Evolutionary conservation across 805 yeast species (phyloP).

Genomic region (Tetrapisispora taiwanensis): DNA sequence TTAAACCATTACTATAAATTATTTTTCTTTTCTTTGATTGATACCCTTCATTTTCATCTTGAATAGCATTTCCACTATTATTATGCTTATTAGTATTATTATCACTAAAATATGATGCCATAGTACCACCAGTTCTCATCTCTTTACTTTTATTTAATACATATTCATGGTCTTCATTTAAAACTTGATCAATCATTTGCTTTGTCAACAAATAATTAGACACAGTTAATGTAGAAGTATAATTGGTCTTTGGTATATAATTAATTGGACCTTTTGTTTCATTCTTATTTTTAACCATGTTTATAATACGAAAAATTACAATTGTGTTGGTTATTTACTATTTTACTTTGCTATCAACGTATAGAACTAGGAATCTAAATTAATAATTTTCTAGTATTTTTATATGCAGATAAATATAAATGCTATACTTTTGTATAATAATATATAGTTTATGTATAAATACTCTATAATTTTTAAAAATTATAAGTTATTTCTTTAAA

Average conservation of each 20-base stretch:
- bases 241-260: conserved; percentile 21
- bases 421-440: too few species aligned
- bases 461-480: too few species aligned
- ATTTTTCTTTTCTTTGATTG: neutral
- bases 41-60: too few species aligned
- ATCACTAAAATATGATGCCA: conserved; percentile 14
- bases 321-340: too few species aligned
- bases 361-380: too few species aligned
- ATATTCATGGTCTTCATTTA: conserved; percentile 29
- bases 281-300: conserved; percentile 8
- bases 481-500: too few species aligned
- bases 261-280: conserved; percentile 28
- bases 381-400: too few species aligned
- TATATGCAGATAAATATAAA: too few species aligned
- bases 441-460: too few species aligned
- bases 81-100: neutral
- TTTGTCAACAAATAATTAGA: conserved; percentile 24
- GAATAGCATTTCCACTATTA: neutral
- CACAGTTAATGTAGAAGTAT: conserved; percentile 21
- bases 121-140: conserved; percentile 26
- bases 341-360: too few species aligned
- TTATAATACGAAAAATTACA: neutral
- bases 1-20: neutral
- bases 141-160: conserved; percentile 25
- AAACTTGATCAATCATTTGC: conserved; percentile 26